Percentiles rank a stretch among this genome's conserved stretches.
phyloP scores from a whole-genome alignment of 108 stramenopile species.

The Fistulifera pelliculosa region DNA sequence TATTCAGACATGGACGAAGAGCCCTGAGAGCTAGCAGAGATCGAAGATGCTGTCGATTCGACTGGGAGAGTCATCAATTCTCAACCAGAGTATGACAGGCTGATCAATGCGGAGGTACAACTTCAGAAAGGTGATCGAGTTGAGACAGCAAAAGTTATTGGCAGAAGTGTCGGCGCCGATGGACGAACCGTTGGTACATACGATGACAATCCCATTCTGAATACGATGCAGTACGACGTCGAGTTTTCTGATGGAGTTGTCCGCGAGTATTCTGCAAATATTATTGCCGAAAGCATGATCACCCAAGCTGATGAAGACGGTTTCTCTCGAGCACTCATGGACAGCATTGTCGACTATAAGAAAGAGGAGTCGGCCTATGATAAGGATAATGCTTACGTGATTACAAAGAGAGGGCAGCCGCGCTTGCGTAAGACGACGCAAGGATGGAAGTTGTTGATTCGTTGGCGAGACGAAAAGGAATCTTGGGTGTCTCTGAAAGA shows the following conservation, averaged over 20 bases:
- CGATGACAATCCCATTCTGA: slow-evolving; percentile 24
- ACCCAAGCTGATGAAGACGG: slow-evolving; percentile 28
- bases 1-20: neutral
- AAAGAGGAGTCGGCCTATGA: slow-evolving; percentile 7
- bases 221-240: slow-evolving; percentile 31
- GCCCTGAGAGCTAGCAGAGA: neutral
- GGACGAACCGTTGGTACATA: slow-evolving; percentile 21
- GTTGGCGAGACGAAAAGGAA: slow-evolving; percentile 17
- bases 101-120: slow-evolving; percentile 33
- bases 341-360: slow-evolving; percentile 19
- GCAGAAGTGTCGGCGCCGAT: slow-evolving; percentile 13
- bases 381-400: slow-evolving; percentile 4
- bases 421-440: slow-evolving; percentile 12
- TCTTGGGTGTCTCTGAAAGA: slow-evolving; percentile 15
- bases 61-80: neutral
- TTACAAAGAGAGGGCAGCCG: slow-evolving; percentile 3
- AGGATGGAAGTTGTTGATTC: slow-evolving; percentile 23
- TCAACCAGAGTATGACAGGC: slow-evolving; percentile 12
- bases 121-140: slow-evolving; percentile 13
- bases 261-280: slow-evolving; percentile 35
- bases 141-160: slow-evolving; percentile 14
- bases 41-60: neutral
- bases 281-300: slow-evolving; percentile 42
- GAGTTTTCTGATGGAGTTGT: slow-evolving; percentile 45
- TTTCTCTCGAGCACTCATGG: slow-evolving; percentile 4